A percentile compares a stretch with the other conserved stretches of the same genome.
phyloP scores from a whole-genome alignment of 257 asterid genomes.

The Rehmannia glutinosa region DNA sequence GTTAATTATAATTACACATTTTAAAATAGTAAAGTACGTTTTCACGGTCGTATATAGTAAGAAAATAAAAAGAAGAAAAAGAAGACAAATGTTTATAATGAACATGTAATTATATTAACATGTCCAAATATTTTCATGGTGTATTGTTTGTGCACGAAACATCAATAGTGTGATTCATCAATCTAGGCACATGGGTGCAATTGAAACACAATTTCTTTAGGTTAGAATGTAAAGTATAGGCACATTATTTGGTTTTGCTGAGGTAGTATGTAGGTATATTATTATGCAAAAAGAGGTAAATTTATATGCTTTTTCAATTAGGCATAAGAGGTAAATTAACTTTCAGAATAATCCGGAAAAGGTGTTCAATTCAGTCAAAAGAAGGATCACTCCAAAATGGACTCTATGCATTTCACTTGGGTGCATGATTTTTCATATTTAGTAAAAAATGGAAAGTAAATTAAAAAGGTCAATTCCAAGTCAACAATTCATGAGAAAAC shows the following conservation, averaged over 20 bases:
- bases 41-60: too few relatives aligned
- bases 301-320: constrained; percentile 13
- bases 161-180: too few relatives aligned
- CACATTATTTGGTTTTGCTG: not conserved
- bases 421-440: constrained; percentile 22
- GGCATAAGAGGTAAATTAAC: constrained; percentile 22
- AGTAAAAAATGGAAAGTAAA: constrained; percentile 15
- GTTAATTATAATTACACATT: too few relatives aligned
- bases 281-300: constrained; percentile 22
- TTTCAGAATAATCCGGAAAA: constrained; percentile 25
- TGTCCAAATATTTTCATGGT: too few relatives aligned
- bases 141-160: too few relatives aligned
- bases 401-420: not conserved
- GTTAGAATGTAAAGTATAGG: not conserved
- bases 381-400: constrained; percentile 3
- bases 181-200: too few relatives aligned
- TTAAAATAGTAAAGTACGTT: too few relatives aligned
- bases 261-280: constrained; percentile 14
- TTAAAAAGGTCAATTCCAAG: constrained; percentile 18
- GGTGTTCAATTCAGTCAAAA: constrained; percentile 25
- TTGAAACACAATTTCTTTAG: too few relatives aligned
- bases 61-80: too few relatives aligned
- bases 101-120: too few relatives aligned
- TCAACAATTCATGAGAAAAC: not conserved
- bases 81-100: too few relatives aligned